Evolutionary conservation across 768 basidiomycete species (phyloP).

Genomic region (Glaciozyma antarctica): DNA sequence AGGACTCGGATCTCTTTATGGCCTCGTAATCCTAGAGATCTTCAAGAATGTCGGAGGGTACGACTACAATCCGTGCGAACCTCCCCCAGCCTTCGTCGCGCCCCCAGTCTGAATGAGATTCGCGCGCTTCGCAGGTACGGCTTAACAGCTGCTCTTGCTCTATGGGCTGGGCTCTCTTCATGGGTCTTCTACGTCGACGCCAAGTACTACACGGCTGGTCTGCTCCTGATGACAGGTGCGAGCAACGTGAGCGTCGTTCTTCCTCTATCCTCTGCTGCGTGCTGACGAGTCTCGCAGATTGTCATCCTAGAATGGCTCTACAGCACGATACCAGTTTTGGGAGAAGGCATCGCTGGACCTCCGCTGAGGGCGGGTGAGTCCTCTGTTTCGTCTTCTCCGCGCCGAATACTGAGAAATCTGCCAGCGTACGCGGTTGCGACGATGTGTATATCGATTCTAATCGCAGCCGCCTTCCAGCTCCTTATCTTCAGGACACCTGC

Average conservation of each 20-base stretch:
- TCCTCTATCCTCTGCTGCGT: too few species aligned
- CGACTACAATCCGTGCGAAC: constrained; percentile 22
- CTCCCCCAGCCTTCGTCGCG: not conserved
- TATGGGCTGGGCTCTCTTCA: constrained; percentile 16
- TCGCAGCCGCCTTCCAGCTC: constrained; percentile 25
- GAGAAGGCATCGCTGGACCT: not conserved
- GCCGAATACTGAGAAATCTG: not conserved
- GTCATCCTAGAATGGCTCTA: constrained; percentile 20
- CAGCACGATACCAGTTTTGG: constrained; percentile 12
- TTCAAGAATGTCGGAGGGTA: constrained; percentile 28
- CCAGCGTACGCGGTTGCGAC: constrained; percentile 15
- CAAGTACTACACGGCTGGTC: constrained; percentile 22
- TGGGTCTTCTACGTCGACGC: constrained; percentile 20
- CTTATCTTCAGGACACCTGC: constrained; percentile 28
- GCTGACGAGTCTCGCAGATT: too few species aligned
- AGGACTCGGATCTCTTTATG: constrained; percentile 22
- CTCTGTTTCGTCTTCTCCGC: too few species aligned
- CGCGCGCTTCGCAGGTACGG: constrained; percentile 12
- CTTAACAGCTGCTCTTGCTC: constrained; percentile 7
- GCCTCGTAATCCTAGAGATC: constrained; percentile 26
- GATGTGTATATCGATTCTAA: constrained; percentile 24
- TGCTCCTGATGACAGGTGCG: constrained; percentile 15
- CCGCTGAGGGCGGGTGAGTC: constrained; percentile 18
- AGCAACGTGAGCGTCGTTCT: constrained; percentile 1
- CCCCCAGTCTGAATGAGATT: not conserved